Conservation (phyloP, 768 basidiomycete genomes). For the Hypholoma fasciculare region DNA sequence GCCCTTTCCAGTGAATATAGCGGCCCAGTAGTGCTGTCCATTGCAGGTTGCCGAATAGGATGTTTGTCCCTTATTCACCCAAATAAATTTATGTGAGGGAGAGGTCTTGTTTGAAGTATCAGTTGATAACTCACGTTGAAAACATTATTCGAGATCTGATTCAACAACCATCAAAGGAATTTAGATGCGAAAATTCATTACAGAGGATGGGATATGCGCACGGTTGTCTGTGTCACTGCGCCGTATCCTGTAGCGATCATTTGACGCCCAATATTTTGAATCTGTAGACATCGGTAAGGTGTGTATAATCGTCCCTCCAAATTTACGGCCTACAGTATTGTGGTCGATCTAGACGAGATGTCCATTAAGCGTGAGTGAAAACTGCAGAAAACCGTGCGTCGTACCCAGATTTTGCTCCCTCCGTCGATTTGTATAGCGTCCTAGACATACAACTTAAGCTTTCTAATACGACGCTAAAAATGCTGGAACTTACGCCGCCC, state of each 20-base stretch:
- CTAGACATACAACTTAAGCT: not conserved
- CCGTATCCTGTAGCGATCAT: constrained; percentile 25
- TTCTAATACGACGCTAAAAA: not conserved
- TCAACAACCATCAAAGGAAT: not conserved
- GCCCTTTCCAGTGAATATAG: constrained; percentile 22
- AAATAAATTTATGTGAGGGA: not conserved
- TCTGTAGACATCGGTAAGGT: not conserved
- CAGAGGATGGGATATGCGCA: not conserved
- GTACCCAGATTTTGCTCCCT: constrained; percentile 25
- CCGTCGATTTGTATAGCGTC: constrained; percentile 26
- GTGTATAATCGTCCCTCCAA: not conserved
- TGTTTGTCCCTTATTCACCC: constrained; percentile 7
- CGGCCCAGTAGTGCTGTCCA: constrained; percentile 17
- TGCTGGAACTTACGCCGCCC: constrained; percentile 7
- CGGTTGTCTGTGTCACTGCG: constrained; percentile 21
- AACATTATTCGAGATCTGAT: constrained; percentile 22
- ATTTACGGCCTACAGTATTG: constrained; percentile 5
- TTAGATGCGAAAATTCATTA: not conserved
- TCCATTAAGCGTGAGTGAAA: not conserved
- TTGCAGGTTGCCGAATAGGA: constrained; percentile 23
- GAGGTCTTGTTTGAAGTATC: not conserved
- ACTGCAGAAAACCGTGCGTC: not conserved
- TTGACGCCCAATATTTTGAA: constrained; percentile 25
- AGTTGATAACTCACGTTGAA: constrained; percentile 13
- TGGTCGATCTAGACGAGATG: constrained; percentile 12